A percentile compares a stretch with the other conserved stretches of the same genome.
phyloP scores from a whole-genome alignment of 2,329 filamentous ascomycete genomes.

The Hortaea werneckii region DNA sequence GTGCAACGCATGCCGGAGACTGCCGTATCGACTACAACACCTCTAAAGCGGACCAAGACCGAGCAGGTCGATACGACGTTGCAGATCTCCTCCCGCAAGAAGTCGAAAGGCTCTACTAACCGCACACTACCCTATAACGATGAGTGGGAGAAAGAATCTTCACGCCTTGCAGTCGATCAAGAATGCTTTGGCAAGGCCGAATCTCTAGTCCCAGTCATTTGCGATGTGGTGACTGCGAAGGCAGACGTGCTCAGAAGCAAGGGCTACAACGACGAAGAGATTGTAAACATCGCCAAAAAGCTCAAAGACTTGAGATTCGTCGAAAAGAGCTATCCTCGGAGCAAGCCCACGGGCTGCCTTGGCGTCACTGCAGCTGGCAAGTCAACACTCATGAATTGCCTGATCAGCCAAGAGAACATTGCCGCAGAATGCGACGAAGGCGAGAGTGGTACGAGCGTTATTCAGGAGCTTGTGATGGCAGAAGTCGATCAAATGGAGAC shows the following conservation, averaged over 20 bases:
- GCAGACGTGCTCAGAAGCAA: not conserved
- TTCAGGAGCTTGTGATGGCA: slow-evolving; percentile 1
- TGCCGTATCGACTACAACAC: no score
- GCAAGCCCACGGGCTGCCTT: not conserved
- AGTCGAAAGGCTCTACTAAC: not conserved
- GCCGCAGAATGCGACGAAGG: not conserved
- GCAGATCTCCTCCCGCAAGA: not conserved
- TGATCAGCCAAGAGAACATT: not conserved
- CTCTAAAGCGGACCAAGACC: no score
- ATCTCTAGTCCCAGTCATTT: not conserved
- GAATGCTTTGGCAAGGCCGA: slow-evolving; percentile 2
- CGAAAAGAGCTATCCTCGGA: not conserved
- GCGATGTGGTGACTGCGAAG: not conserved
- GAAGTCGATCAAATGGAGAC: not conserved
- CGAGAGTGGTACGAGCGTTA: slow-evolving; percentile 3
- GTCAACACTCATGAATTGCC: slow-evolving; percentile 3
- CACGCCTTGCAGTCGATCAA: slow-evolving; percentile 4
- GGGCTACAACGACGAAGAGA: slow-evolving; percentile 1
- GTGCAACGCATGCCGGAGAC: no score
- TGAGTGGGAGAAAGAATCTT: not conserved
- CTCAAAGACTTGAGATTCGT: not conserved
- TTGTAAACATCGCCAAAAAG: not conserved
- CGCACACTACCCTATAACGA: not conserved
- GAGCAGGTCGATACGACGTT: no score
- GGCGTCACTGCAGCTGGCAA: slow-evolving; percentile 4